phyloP scores from a whole-genome alignment of 768 basidiomycete genomes.

The Neoboletus brunneissimus region DNA sequence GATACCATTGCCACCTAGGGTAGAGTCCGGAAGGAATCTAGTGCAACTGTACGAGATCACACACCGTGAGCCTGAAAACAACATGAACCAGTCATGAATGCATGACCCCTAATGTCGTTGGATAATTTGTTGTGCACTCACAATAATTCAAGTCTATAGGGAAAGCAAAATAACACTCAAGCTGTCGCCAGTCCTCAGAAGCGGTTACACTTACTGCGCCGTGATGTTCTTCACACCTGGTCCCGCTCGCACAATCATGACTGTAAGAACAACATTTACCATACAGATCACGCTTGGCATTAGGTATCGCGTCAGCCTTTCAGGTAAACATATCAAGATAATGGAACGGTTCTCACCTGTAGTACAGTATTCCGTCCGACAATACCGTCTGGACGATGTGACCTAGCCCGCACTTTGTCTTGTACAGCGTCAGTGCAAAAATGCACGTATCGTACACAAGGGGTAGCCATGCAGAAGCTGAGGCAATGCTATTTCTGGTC shows the following conservation, averaged over 20 bases:
- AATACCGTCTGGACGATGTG: constrained; percentile 26
- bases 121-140: constrained; percentile 23
- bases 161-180: neutral
- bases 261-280: constrained; percentile 37
- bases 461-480: constrained; percentile 42
- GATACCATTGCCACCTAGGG: constrained; percentile 63
- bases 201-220: constrained; percentile 26
- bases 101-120: constrained; percentile 22
- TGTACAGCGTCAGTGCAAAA: constrained; percentile 33
- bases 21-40: neutral
- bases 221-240: constrained; percentile 35
- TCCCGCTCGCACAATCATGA: constrained; percentile 36
- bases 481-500: constrained; percentile 24
- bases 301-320: neutral
- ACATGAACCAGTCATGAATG: constrained; percentile 38
- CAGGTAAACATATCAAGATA: neutral
- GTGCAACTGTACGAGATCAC: neutral
- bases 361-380: constrained; percentile 36
- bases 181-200: neutral
- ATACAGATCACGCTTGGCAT: constrained; percentile 36
- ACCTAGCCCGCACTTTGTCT: constrained; percentile 24
- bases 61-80: constrained; percentile 12
- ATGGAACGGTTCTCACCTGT: constrained; percentile 22
- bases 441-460: constrained; percentile 39
- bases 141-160: constrained; percentile 38